Percentiles rank a stretch among this genome's conserved stretches.
Conservation (phyloP, 169 alveolate genomes). For the Plasmodium malariae region DNA sequence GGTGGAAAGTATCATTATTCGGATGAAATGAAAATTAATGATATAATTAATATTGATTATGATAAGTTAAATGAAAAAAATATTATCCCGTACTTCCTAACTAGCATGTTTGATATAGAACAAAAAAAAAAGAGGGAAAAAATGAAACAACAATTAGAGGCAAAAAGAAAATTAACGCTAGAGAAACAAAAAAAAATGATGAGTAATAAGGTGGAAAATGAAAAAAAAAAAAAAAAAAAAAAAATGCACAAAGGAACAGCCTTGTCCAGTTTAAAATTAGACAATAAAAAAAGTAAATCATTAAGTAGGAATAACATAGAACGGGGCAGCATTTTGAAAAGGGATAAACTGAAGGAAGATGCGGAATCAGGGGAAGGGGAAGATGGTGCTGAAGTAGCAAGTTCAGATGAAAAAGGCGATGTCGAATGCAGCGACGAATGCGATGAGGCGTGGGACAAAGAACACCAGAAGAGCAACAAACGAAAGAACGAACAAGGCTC, state of each 20-base stretch:
- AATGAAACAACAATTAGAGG: constrained; percentile 38
- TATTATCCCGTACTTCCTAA: constrained; percentile 57
- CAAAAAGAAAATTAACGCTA: constrained; percentile 14
- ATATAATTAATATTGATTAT: constrained; percentile 57
- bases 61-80: constrained; percentile 65
- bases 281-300: constrained; percentile 5
- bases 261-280: too few relatives aligned
- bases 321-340: neutral
- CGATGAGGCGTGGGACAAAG: constrained; percentile 1
- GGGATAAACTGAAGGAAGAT: constrained; percentile 4
- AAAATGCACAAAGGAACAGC: too few relatives aligned
- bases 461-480: neutral
- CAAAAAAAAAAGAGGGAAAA: constrained; percentile 65
- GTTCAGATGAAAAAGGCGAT: neutral
- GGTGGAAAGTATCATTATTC: constrained; percentile 22
- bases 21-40: constrained; percentile 67
- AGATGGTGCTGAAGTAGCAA: neutral
- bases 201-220: constrained; percentile 1
- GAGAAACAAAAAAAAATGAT: constrained; percentile 41
- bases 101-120: constrained; percentile 49
- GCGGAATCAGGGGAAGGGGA: neutral
- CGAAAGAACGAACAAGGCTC: neutral
- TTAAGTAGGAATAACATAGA: neutral
- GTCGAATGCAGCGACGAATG: neutral
- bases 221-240: neutral